Conservation (phyloP, 2,329 filamentous ascomycete species). For the Aspergillus sp. region DNA sequence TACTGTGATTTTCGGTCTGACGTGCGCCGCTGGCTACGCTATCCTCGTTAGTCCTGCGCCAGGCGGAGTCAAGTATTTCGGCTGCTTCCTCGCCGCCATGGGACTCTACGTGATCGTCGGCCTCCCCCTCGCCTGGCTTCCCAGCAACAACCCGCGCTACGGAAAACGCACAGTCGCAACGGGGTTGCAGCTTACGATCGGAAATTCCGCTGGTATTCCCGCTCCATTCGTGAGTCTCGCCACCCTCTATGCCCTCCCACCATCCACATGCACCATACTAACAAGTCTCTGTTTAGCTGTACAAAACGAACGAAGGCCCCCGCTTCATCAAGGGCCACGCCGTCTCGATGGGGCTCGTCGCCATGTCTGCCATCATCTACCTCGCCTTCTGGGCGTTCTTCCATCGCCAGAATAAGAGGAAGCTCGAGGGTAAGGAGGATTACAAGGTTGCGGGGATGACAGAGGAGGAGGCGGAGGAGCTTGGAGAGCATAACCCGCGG, state of each 20-base stretch:
- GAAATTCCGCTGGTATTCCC: constrained; percentile 15
- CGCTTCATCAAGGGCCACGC: constrained; percentile 15
- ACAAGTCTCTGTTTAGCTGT: constrained; percentile 1
- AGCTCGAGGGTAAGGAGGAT: constrained; percentile 6
- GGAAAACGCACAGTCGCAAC: constrained; percentile 17
- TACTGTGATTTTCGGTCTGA: constrained; percentile 7
- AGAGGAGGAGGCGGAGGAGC: constrained; percentile 15
- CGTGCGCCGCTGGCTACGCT: constrained; percentile 9
- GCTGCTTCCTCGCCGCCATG: constrained; percentile 16
- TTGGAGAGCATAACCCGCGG: constrained; percentile 16
- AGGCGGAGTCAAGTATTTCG: constrained; percentile 16
- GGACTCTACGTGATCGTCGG: constrained; percentile 18
- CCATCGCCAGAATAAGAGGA: constrained; percentile 6
- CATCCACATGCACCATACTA: background rate
- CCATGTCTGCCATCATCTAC: constrained; percentile 12
- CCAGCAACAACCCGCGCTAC: constrained; percentile 16
- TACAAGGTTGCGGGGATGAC: constrained; percentile 7
- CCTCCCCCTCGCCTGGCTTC: constrained; percentile 15
- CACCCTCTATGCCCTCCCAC: background rate
- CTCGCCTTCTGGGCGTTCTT: constrained; percentile 14
- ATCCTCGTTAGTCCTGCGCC: constrained; percentile 9
- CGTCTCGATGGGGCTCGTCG: constrained; percentile 12
- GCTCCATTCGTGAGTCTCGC: constrained; percentile 12
- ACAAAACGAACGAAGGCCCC: constrained; percentile 16
- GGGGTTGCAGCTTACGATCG: constrained; percentile 14